These are phyloP conservation scores for Pythium pyrilobum DNA, from an alignment of 352 stramenopile species.

Conservation along the genomic window DNA sequence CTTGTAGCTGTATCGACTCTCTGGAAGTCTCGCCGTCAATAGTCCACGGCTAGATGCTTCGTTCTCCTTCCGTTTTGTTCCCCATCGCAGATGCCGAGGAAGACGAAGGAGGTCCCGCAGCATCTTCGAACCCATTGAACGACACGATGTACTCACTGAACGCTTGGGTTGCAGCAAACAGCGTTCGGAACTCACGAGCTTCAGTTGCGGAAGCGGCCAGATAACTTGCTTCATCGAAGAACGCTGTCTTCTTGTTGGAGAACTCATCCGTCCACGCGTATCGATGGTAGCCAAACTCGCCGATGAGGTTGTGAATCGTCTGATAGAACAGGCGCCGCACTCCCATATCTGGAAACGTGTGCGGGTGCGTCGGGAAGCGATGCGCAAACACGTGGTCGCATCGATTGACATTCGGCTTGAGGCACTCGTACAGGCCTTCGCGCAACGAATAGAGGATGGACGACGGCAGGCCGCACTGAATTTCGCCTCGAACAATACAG, in stretches of 20 bases:
- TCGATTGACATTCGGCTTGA: constrained; percentile 28
- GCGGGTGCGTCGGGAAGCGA: constrained; percentile 29
- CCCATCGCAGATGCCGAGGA: constrained; percentile 1
- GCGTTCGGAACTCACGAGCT: constrained; percentile 77
- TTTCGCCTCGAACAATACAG: constrained; percentile 13
- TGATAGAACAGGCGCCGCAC: constrained; percentile 65
- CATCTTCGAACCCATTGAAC: constrained; percentile 76
- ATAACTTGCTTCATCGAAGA: constrained; percentile 86
- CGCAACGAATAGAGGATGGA: constrained; percentile 18
- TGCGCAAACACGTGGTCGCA: constrained; percentile 31
- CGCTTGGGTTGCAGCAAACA: constrained; percentile 81
- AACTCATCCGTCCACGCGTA: constrained; percentile 86
- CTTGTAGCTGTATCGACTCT: constrained; percentile 3
- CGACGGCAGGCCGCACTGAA: constrained; percentile 14
- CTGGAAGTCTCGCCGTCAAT: constrained; percentile 9
- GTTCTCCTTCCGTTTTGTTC: constrained; percentile 4
- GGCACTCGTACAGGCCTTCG: constrained; percentile 22
- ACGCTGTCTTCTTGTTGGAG: constrained; percentile 67
- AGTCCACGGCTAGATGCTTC: neutral
- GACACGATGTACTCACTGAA: constrained; percentile 84
- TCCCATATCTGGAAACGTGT: constrained; percentile 67
- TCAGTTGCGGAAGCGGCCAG: constrained; percentile 62
- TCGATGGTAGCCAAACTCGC: constrained; percentile 80
- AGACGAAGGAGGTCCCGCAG: constrained; percentile 7
- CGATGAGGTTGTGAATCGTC: constrained; percentile 64